phyloP scores from a whole-genome alignment of 129 eudicot genomes.

The Saussurea involucrata region DNA sequence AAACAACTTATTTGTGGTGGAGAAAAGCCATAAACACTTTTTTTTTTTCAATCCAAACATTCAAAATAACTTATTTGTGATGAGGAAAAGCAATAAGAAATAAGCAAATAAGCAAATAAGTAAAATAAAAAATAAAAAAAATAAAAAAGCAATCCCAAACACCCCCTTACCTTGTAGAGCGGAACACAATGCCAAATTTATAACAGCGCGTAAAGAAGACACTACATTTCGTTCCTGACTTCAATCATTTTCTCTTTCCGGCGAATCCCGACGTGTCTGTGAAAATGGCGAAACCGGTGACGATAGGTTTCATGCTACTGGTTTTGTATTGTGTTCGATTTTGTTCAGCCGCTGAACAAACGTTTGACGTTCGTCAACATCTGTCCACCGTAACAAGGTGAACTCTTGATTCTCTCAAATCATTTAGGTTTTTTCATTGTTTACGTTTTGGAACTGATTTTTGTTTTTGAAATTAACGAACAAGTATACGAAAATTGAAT shows the following conservation, averaged over 20 bases:
- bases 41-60: too few species aligned
- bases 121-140: too few species aligned
- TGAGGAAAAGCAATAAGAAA: too few species aligned
- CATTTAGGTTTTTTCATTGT: neutral
- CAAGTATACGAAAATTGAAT: neutral
- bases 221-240: neutral
- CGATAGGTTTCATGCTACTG: neutral
- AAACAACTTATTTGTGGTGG: too few species aligned
- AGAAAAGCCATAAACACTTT: too few species aligned
- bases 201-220: neutral
- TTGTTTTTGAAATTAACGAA: neutral
- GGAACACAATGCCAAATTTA: neutral
- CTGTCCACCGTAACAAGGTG: slow-evolving; percentile 76
- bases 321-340: neutral
- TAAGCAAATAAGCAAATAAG: too few species aligned
- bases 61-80: too few species aligned
- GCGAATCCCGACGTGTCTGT: slow-evolving; percentile 17
- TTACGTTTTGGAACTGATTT: neutral
- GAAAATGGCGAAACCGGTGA: slow-evolving; percentile 19
- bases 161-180: neutral
- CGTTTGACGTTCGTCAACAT: slow-evolving; percentile 73
- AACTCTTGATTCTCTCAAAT: neutral
- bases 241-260: slow-evolving; percentile 6
- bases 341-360: slow-evolving; percentile 35
- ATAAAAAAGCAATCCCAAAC: too few species aligned